Evolutionary conservation across 139 green algal genomes (phyloP).

Genomic region (Tetraselmis chui): DNA sequence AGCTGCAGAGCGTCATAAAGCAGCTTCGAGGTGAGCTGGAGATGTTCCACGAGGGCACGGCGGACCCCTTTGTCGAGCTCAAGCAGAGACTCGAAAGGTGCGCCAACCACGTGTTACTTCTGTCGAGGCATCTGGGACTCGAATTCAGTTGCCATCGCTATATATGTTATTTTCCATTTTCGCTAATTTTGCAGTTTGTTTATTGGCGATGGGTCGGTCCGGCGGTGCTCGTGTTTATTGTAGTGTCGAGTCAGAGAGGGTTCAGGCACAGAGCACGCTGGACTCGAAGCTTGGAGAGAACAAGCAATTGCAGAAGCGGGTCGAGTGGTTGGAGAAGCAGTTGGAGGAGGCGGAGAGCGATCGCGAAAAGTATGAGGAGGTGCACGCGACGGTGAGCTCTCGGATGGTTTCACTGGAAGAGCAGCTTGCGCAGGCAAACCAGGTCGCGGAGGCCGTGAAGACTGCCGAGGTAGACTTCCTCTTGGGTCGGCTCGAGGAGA

Average conservation of each 20-base stretch:
- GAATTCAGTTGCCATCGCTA: not conserved
- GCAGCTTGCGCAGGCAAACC: not conserved
- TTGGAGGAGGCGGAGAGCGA: not conserved
- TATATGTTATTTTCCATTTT: not conserved
- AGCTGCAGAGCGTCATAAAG: slow-evolving; percentile 22
- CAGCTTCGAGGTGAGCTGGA: slow-evolving; percentile 24
- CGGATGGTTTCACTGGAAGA: not conserved
- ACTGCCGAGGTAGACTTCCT: not conserved
- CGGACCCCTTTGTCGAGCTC: not conserved
- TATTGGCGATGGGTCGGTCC: not conserved
- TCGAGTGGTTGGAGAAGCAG: not conserved
- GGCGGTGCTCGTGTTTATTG: not conserved
- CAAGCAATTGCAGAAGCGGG: not conserved
- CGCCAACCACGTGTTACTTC: too few relatives aligned
- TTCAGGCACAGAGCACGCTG: not conserved
- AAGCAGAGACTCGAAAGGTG: not conserved
- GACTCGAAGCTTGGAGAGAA: not conserved
- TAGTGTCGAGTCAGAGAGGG: not conserved
- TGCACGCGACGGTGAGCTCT: not conserved
- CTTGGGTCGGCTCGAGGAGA: not conserved
- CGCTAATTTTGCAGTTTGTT: too few relatives aligned
- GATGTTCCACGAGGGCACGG: not conserved
- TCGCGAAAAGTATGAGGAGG: not conserved
- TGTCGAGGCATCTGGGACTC: not conserved
- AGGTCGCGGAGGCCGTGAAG: not conserved